Base-by-base conservation (phyloP, 2,329 filamentous ascomycete genomes). In the Escovopsis sp. region DNA sequence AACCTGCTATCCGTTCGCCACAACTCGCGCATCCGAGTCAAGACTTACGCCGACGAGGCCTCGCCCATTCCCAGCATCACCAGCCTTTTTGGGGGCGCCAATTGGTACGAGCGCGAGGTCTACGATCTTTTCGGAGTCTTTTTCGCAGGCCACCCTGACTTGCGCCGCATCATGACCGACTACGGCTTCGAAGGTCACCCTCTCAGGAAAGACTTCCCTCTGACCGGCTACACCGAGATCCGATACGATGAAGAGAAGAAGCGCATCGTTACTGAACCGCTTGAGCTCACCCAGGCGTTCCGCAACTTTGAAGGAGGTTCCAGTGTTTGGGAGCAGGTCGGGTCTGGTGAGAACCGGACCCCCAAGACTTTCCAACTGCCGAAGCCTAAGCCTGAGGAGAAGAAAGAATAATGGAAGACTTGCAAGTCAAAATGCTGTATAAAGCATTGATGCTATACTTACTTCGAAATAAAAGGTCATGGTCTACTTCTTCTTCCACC, bases 231-330 rank as follows among this genome's bases (percentile, higher is more conserved):
- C 70, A 98, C 91, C 32, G 93, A 98, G 70, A 82, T 98, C 53
- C 77, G 91, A 58, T 98, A 93, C 60, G 91, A 98, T 53, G 91
- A 98, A 68, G 93, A 98, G 75, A 98, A 95, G 84, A 98, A 98
- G 79, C 79, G 91, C 48, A 95, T 98, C 59, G 89, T 98, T 47
- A 89, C 93, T 30, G 93, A 98, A 72, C 91, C 93, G 35, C 72
- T 98, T 40, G 91, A 98, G 70, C 75, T 98, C 65, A 96, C 91
- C 12, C 91, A 98, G 67, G 91, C 93, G 7, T 98, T 93, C 79
- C 80, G 91, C 55, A 96, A 98, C 70, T 98, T 98, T 59, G 88
- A 95, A 67, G 87, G 88, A 47, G 86, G 87, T 44, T 79, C 78
- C 38, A 78, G 80, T 50, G 74, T 74, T 12, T 80, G 76, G 77